Evolutionary conservation across 2,329 filamentous ascomycete species (phyloP).

Genomic region (Trichoderma aggressivum): DNA sequence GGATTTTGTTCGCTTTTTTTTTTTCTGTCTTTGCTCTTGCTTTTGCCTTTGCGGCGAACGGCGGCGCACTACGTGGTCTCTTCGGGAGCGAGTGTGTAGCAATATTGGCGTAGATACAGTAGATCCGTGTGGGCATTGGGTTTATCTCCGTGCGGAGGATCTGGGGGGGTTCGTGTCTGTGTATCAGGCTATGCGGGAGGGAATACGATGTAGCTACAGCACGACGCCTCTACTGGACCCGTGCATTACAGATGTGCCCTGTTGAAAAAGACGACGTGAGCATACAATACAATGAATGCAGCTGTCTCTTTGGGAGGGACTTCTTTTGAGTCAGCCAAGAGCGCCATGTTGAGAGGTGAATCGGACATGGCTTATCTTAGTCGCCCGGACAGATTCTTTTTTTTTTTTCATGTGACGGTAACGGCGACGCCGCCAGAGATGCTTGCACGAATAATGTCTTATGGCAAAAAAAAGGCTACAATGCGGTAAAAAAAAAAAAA

Average conservation of each 20-base stretch:
- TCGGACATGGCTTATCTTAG: neutral
- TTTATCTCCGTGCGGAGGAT: neutral
- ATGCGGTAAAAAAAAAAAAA: neutral
- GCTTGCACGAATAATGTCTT: neutral
- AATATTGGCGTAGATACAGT: neutral
- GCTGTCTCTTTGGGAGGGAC: neutral
- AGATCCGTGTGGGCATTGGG: neutral
- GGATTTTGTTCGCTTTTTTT: neutral
- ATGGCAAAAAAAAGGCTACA: neutral
- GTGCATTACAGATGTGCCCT: neutral
- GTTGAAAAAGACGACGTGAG: neutral
- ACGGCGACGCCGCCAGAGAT: neutral
- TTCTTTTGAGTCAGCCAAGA: neutral
- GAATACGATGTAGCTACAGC: neutral
- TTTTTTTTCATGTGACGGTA: neutral
- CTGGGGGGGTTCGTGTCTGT: neutral
- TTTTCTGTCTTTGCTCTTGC: neutral
- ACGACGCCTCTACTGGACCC: neutral
- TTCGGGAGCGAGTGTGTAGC: neutral
- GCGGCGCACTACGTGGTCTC: constrained; percentile 10
- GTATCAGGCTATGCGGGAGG: neutral
- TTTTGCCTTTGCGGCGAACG: neutral
- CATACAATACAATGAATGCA: neutral
- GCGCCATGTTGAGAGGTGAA: neutral
- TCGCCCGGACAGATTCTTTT: neutral